Conservation (phyloP, 1,139 yeast genomes). For the Magnusiomyces paraingens region DNA sequence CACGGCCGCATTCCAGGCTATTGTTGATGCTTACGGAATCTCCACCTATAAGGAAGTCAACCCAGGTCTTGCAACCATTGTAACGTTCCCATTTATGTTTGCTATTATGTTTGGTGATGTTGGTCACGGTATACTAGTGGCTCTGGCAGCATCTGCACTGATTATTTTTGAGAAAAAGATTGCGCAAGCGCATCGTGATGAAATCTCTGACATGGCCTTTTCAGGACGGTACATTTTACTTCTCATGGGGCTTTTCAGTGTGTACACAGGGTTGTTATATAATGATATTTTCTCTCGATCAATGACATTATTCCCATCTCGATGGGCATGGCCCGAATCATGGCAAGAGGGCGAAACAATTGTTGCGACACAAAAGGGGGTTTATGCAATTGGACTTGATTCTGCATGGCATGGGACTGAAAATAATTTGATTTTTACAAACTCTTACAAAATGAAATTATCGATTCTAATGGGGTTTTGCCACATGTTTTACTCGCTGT, state of each 20-base stretch:
- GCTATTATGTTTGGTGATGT: conserved; percentile 99
- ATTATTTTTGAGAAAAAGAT: conserved; percentile 66
- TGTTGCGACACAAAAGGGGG: conserved; percentile 59
- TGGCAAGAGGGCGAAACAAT: conserved; percentile 60
- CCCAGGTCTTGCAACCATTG: conserved; percentile 90
- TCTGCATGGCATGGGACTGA: conserved; percentile 98
- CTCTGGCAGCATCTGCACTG: conserved; percentile 62
- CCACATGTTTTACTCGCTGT: conserved; percentile 88
- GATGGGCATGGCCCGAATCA: conserved; percentile 87
- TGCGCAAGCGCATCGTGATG: conserved; percentile 68
- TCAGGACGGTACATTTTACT: conserved; percentile 83
- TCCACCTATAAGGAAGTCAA: conserved; percentile 93
- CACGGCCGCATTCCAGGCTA: conserved; percentile 84
- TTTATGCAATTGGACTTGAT: conserved; percentile 82
- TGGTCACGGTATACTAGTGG: conserved; percentile 86
- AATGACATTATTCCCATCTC: conserved; percentile 76
- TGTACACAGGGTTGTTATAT: conserved; percentile 89
- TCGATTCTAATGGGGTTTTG: conserved; percentile 90
- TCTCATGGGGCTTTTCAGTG: conserved; percentile 87
- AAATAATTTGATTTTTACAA: conserved; percentile 79
- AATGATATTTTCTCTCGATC: conserved; percentile 90
- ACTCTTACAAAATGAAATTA: conserved; percentile 93
- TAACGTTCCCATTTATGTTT: conserved; percentile 97
- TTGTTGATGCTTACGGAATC: conserved; percentile 92
- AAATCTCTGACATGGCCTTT: conserved; percentile 94